These are phyloP conservation scores for Aspergillus egyptiacus DNA, from an alignment of 495 filamentous ascomycete genomes.

Conservation along the genomic window DNA sequence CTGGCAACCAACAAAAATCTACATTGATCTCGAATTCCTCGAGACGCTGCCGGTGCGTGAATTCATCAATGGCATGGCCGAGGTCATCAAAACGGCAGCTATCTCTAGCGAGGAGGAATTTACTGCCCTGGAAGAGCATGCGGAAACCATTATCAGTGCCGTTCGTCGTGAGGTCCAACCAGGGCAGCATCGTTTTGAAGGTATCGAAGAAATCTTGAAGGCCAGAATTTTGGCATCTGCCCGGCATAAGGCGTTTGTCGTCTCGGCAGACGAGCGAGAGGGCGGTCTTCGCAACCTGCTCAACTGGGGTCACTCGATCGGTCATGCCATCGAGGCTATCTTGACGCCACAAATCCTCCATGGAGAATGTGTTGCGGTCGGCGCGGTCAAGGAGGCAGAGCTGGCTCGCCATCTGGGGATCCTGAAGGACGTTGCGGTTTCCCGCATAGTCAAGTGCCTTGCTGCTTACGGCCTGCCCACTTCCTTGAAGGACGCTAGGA, in stretches of 20 bases:
- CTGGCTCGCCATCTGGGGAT: slow-evolving; percentile 84
- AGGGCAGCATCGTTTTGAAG: slow-evolving; percentile 53
- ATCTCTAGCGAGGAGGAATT: slow-evolving; percentile 93
- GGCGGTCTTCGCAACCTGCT: slow-evolving; percentile 90
- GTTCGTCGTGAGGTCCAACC: slow-evolving; percentile 52
- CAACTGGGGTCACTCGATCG: slow-evolving; percentile 98
- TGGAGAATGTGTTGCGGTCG: slow-evolving; percentile 91
- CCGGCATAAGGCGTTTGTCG: slow-evolving; percentile 85
- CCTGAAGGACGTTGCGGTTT: slow-evolving; percentile 80
- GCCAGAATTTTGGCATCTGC: slow-evolving; percentile 83
- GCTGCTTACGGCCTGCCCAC: slow-evolving; percentile 89
- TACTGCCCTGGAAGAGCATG: slow-evolving; percentile 73
- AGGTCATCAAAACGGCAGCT: slow-evolving; percentile 96
- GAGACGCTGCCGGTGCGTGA: slow-evolving; percentile 86
- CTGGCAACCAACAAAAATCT: slow-evolving; percentile 91
- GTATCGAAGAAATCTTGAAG: slow-evolving; percentile 72
- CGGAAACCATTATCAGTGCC: slow-evolving; percentile 64
- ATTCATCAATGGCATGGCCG: slow-evolving; percentile 98
- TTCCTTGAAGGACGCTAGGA: slow-evolving; percentile 75
- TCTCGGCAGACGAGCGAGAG: slow-evolving; percentile 89
- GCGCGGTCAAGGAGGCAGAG: slow-evolving; percentile 97
- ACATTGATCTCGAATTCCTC: slow-evolving; percentile 89
- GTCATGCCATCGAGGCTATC: slow-evolving; percentile 93
- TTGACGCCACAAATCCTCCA: slow-evolving; percentile 93
- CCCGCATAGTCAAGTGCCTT: slow-evolving; percentile 84